These are phyloP conservation scores for Nepenthes alata DNA, from an alignment of 179 eudicot genomes.

Conservation along the genomic window DNA sequence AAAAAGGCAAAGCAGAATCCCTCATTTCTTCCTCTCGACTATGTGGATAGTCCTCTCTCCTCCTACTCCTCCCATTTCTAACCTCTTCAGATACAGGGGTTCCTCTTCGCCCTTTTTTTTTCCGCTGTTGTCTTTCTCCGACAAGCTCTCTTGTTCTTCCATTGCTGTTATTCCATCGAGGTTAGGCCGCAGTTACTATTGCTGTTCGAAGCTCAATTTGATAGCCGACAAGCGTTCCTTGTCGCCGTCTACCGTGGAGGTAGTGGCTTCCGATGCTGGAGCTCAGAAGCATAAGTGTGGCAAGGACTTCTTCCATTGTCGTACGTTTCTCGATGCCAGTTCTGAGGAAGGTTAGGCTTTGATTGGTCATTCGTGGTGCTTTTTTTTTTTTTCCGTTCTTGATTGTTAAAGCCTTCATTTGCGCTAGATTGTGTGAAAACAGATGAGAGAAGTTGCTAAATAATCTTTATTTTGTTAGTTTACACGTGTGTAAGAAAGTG, in stretches of 20 bases:
- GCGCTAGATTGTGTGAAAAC: too few species aligned
- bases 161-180: slow-evolving; percentile 2
- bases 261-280: background rate
- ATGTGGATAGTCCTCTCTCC: slow-evolving; percentile 1
- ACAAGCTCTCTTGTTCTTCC: slow-evolving; percentile 7
- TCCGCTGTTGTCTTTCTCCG: background rate
- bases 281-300: background rate
- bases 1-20: too few species aligned
- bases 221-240: slow-evolving; percentile 21
- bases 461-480: too few species aligned
- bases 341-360: slow-evolving; percentile 11
- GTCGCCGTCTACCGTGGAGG: slow-evolving; percentile 3
- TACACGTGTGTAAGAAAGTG: too few species aligned
- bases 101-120: slow-evolving; percentile 7
- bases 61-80: slow-evolving; percentile 11
- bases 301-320: slow-evolving; percentile 3
- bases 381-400: background rate
- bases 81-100: slow-evolving; percentile 17
- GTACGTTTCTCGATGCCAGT: slow-evolving; percentile 14
- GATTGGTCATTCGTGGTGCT: background rate
- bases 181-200: slow-evolving; percentile 8
- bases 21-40: background rate
- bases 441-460: too few species aligned
- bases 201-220: slow-evolving; percentile 24
- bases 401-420: background rate